These are phyloP conservation scores for Rhodofomes roseus DNA, from an alignment of 1,284 basidiomycete species.

Conservation along the genomic window DNA sequence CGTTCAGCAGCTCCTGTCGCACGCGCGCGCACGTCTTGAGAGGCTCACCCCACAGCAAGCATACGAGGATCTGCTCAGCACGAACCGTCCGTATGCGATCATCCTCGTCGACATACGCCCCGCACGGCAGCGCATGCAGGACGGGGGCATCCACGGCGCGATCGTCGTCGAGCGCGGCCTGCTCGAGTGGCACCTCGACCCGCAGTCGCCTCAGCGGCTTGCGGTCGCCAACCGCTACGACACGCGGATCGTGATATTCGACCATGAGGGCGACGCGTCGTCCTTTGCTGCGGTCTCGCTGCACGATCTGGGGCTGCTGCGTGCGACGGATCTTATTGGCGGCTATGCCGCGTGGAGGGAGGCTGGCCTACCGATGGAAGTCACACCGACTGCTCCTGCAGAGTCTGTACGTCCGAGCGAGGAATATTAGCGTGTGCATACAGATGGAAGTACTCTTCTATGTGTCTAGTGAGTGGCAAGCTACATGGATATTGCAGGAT, in stretches of 20 bases:
- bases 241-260: constrained; percentile 64
- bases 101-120: constrained; percentile 76
- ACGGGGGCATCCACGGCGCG: constrained; percentile 59
- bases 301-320: constrained; percentile 62
- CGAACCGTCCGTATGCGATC: constrained; percentile 50
- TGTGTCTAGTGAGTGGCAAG: too few relatives aligned
- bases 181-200: constrained; percentile 75
- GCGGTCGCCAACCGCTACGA: constrained; percentile 69
- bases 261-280: constrained; percentile 65
- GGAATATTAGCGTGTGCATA: too few relatives aligned
- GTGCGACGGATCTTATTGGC: constrained; percentile 72
- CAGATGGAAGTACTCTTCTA: too few relatives aligned
- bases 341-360: constrained; percentile 69
- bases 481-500: background rate
- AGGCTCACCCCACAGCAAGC: constrained; percentile 60
- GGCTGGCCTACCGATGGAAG: constrained; percentile 51
- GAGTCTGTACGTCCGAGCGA: background rate
- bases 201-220: constrained; percentile 47
- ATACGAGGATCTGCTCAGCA: constrained; percentile 51
- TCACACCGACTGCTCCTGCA: constrained; percentile 3
- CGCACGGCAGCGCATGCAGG: constrained; percentile 46
- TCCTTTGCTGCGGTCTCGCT: constrained; percentile 66
- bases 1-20: constrained; percentile 50
- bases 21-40: constrained; percentile 57
- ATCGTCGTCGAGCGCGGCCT: constrained; percentile 67